Conservation (phyloP, 2,329 filamentous ascomycete genomes). For the Aspergillus intermedius region DNA sequence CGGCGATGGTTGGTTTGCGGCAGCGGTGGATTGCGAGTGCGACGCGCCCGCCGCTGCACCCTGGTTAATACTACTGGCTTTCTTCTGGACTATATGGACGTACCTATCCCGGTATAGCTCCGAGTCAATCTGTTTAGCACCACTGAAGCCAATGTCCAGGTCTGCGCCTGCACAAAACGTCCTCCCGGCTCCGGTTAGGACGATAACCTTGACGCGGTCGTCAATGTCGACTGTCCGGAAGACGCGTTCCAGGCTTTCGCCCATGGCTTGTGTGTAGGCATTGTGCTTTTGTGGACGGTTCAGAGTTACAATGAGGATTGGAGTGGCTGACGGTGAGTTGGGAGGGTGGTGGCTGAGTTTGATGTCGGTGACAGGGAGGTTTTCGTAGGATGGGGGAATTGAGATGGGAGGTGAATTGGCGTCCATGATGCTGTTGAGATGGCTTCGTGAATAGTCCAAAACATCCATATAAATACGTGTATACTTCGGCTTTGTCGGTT, state of each 20-base stretch:
- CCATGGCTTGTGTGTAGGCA: slow-evolving; percentile 47
- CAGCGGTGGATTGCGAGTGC: slow-evolving; percentile 51
- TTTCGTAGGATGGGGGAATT: slow-evolving; percentile 25
- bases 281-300: slow-evolving; percentile 52
- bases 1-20: slow-evolving; percentile 52
- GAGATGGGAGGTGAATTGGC: slow-evolving; percentile 1
- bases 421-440: not conserved
- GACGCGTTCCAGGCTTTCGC: slow-evolving; percentile 35
- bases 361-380: slow-evolving; percentile 22
- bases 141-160: slow-evolving; percentile 47
- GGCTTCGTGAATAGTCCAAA: not conserved
- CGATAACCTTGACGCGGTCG: slow-evolving; percentile 48
- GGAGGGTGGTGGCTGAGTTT: slow-evolving; percentile 27
- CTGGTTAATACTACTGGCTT: not conserved
- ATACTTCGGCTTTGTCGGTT: too few relatives aligned
- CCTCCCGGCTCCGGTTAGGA: slow-evolving; percentile 47
- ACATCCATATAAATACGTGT: too few relatives aligned
- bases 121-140: slow-evolving; percentile 32
- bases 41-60: slow-evolving; percentile 21
- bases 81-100: not conserved
- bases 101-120: slow-evolving; percentile 51
- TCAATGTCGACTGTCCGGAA: slow-evolving; percentile 43
- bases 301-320: slow-evolving; percentile 43
- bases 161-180: slow-evolving; percentile 51
- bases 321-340: slow-evolving; percentile 42